Evolutionary conservation across 768 basidiomycete genomes (phyloP), one percentile per base, ranked within the genome.

Genomic region (Collybia sp.): DNA sequence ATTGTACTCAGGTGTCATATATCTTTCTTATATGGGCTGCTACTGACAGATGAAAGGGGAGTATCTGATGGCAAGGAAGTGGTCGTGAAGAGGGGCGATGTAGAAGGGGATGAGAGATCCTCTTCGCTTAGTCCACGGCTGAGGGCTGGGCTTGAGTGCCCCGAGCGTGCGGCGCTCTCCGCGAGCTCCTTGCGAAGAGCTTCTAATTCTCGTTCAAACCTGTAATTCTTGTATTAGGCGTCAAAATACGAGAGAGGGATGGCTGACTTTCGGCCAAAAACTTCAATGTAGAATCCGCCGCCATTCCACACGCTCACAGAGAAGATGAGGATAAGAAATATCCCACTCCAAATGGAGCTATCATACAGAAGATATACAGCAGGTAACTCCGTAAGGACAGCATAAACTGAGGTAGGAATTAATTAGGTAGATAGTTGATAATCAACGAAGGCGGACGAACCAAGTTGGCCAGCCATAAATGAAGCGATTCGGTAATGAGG

Each of bases 261-360:
- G 18, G 78, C 90, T 54, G 52, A 94, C 93, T 96, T 95, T 68
- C 93, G 82, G 20, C 93, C 93, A 59, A 95, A 96, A 15, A 96
- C 93, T 62, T 96, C 93, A 44, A 96, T 93, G 62, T 96, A 96
- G 72, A 85, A 96, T 1, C 89, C 90, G 17, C 88, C 93, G 9
- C 94, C 94, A 59, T 97, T 98, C 93, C 93, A 98, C 0, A 88
- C 92, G 48, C 88, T 88, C 38, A 93, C 89, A 12, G 78, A 71
- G 57, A 97, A 90, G 37, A 97, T 86, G 52, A 78, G 53, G 33
- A 94, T 66, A 17, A 97, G 66, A 68, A 93, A 96, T 2, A 75
- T 63, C 13, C 77, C 80, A 54, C 89, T 93, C 80, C 85, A 89
- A 46, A 76, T 69, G 2, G 87, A 67, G 55, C 83, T 89, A 56